Base-by-base conservation (phyloP, 371 early-diverging fungal species). In the Massospora cicadina region DNA sequence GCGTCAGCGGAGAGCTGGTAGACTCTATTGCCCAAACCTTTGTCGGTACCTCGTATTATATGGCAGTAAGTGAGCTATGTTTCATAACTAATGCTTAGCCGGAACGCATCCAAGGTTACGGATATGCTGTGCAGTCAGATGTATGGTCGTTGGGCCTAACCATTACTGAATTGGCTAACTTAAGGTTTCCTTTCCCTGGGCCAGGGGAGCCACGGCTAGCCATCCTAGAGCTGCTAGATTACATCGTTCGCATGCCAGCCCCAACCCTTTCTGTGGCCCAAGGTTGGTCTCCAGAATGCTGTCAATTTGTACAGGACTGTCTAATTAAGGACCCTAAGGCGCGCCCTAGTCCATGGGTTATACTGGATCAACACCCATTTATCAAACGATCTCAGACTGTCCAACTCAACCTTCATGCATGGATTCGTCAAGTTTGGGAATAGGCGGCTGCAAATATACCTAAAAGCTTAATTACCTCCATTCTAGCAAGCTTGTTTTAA, bases 101-200 rank as follows among this genome's bases (percentile, higher is more conserved):
- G 63, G 98, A 98, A 70, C 86, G 98, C 33, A 97, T 98, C 67
- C 86, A 90, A 70, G 96, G 94, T 43, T 84, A 79, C 58, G 80
- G 81, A 32, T 95, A 96, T 71, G 82, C 91, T 1, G 89, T 91
- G 10, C 89, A 86, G 65, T 88, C 90, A 21, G 98, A 98, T 72
- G 86, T 93, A 23, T 98, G 98, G 98, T 89, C 90, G 7, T 73
- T 98, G 31, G 95, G 95, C 0, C 74, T 96, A 65, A 88, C 95
- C 2, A 76, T 97, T 57, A 84, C 95, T 60, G 98, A 98, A 74
- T 81, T 94, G 7, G 93, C 94, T 2, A 81, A 88, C 68, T 88
- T 87, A 64, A 79, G 83, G 70, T 93, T 92, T 72, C 95, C 98
- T 17, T 89, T 86, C 65, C 88, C 87, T 33, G 81, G 84, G 12